A percentile compares a stretch with the other conserved stretches of the same genome.
Evolutionary conservation across 495 filamentous ascomycete genomes (phyloP).

Genomic region (Podospora didyma): DNA sequence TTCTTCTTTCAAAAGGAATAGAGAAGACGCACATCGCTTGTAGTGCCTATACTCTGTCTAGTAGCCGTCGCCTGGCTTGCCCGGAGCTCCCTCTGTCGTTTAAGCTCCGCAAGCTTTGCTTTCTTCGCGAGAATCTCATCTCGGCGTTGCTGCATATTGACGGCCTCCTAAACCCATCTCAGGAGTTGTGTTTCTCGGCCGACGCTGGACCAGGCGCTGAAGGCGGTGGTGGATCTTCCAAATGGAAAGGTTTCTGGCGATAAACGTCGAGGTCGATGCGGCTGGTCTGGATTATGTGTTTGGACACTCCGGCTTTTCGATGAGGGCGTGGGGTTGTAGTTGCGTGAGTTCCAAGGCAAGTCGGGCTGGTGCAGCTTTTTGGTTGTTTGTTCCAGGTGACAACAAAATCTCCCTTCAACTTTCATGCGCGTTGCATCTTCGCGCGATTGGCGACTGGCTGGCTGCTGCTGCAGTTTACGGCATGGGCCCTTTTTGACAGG

Average conservation of each 20-base stretch:
- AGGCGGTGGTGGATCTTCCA: too few relatives aligned
- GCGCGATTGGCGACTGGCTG: slow-evolving; percentile 14
- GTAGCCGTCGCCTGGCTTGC: slow-evolving; percentile 62
- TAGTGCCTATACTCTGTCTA: slow-evolving; percentile 54
- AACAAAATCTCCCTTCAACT: slow-evolving; percentile 6
- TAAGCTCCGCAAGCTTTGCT: slow-evolving; percentile 92
- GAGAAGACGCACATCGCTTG: slow-evolving; percentile 44
- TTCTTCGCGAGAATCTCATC: slow-evolving; percentile 93
- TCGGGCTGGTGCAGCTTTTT: too few relatives aligned
- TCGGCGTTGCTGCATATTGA: slow-evolving; percentile 73
- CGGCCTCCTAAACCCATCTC: slow-evolving; percentile 36
- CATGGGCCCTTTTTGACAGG: too few relatives aligned
- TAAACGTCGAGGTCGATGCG: too few relatives aligned
- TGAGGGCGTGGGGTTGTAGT: too few relatives aligned
- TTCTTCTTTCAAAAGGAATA: slow-evolving; percentile 13
- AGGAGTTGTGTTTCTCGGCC: slow-evolving; percentile 5
- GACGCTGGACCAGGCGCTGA: background rate
- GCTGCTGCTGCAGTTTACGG: too few relatives aligned
- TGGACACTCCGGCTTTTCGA: too few relatives aligned
- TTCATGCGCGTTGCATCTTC: slow-evolving; percentile 15
- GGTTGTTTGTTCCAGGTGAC: background rate
- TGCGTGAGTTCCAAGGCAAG: too few relatives aligned
- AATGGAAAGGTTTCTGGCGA: too few relatives aligned
- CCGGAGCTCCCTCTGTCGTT: slow-evolving; percentile 80
- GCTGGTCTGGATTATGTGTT: too few relatives aligned